Evolutionary conservation across 208 protist genomes (phyloP).

Genomic region (Acanthamoeba castellanii): DNA sequence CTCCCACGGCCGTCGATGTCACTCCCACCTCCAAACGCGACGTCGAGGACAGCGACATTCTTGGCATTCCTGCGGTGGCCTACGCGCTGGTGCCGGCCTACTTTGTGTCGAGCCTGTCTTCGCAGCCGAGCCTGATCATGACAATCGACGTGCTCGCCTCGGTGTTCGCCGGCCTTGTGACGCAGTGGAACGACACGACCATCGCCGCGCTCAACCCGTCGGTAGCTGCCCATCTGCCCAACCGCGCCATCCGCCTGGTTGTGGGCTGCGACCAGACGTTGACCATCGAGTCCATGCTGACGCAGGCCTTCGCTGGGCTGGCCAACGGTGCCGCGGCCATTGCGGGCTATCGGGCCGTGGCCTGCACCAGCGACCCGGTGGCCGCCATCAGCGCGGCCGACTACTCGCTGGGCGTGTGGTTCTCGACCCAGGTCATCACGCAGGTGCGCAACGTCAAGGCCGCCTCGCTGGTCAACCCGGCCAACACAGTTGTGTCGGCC

Average conservation of each 20-base stretch:
- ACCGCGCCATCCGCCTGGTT: not conserved
- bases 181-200: not conserved
- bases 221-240: not conserved
- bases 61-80: not conserved
- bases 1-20: not conserved
- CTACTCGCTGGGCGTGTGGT: conserved; percentile 39
- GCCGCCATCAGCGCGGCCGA: not conserved
- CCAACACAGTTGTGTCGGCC: not conserved
- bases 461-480: not conserved
- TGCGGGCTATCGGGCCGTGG: not conserved
- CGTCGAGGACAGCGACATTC: not conserved
- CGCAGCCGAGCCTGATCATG: not conserved
- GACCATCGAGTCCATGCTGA: conserved; percentile 8
- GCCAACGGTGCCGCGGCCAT: not conserved
- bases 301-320: not conserved
- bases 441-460: conserved; percentile 21
- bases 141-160: not conserved
- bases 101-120: not conserved
- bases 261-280: not conserved
- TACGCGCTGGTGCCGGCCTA: conserved; percentile 26
- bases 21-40: not conserved
- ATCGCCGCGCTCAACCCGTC: not conserved
- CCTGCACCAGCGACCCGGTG: not conserved
- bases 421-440: not conserved
- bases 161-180: not conserved